Evolutionary conservation across 805 yeast species (phyloP).

Genomic region (Candida ulmi): DNA sequence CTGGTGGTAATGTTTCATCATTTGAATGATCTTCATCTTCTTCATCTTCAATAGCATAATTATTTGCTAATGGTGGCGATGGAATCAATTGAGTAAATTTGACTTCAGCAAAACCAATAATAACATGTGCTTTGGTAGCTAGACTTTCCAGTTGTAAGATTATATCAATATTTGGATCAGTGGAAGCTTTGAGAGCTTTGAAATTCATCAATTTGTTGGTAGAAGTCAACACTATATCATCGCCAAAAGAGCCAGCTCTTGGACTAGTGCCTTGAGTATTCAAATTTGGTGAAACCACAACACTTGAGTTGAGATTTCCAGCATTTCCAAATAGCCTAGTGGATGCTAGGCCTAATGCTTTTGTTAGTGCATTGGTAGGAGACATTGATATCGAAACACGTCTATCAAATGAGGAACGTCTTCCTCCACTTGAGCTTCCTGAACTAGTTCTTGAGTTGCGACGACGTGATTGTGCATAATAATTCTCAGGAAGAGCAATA

Average conservation of each 20-base stretch:
- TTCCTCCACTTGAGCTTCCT: conserved; percentile 38
- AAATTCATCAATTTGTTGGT: conserved; percentile 7
- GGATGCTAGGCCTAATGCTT: conserved; percentile 84
- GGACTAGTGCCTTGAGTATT: not conserved
- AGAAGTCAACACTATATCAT: conserved; percentile 10
- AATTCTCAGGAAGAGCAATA: conserved; percentile 27
- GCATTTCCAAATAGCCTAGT: conserved; percentile 70
- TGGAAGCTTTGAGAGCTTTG: not conserved
- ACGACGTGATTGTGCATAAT: conserved; percentile 17
- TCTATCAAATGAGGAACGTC: conserved; percentile 58
- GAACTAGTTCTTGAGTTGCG: conserved; percentile 42
- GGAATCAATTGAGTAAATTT: conserved; percentile 85
- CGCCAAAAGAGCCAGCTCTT: not conserved
- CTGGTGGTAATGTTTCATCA: conserved; percentile 43
- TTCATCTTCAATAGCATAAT: conserved; percentile 33
- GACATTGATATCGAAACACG: conserved; percentile 60
- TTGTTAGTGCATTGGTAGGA: conserved; percentile 84
- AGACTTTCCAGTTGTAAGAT: conserved; percentile 55
- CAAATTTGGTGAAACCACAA: not conserved
- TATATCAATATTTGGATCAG: conserved; percentile 28
- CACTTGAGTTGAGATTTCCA: conserved; percentile 9
- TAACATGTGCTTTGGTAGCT: conserved; percentile 88
- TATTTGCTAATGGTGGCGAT: conserved; percentile 38
- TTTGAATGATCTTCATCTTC: conserved; percentile 22
- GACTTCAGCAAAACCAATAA: conserved; percentile 83